Percentiles rank a stretch among this genome's conserved stretches.
Conservation (phyloP, 2,329 filamentous ascomycete genomes). For the Alternaria novae-zelandiae region DNA sequence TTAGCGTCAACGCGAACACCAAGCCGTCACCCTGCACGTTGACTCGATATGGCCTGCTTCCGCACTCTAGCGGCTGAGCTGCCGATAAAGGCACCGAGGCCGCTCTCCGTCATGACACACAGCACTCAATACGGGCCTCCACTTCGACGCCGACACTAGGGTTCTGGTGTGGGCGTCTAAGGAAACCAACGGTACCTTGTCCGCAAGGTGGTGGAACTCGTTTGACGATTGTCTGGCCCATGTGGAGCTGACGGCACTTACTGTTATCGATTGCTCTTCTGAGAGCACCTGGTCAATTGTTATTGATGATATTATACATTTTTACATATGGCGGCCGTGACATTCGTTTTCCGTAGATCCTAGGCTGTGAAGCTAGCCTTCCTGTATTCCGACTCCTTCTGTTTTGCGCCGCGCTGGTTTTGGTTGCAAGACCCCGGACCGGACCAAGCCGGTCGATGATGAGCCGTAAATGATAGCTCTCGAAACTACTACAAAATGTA, state of each 20-base stretch:
- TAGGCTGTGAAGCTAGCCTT: constrained; percentile 10
- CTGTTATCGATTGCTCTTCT: neutral
- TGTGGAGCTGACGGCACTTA: constrained; percentile 2
- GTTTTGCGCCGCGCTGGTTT: constrained; percentile 20
- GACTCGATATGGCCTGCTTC: constrained; percentile 3
- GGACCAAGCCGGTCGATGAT: constrained; percentile 2
- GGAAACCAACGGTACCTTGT: neutral
- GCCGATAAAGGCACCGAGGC: constrained; percentile 12
- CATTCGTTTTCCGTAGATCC: constrained; percentile 14
- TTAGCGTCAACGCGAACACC: constrained; percentile 15
- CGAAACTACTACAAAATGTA: constrained; percentile 18
- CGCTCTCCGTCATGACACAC: constrained; percentile 8
- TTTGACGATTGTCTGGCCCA: neutral
- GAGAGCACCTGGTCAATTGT: constrained; percentile 9
- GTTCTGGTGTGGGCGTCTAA: constrained; percentile 2
- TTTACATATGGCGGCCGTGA: constrained; percentile 22
- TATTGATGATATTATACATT: constrained; percentile 26
- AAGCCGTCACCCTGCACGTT: constrained; percentile 10
- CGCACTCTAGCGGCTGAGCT: constrained; percentile 12
- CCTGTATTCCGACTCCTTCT: neutral
- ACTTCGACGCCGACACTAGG: constrained; percentile 1
- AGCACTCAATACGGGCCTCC: constrained; percentile 9
- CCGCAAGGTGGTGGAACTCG: neutral
- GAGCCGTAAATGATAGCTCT: constrained; percentile 14
- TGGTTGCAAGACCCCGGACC: neutral